A percentile compares a stretch with the other conserved stretches of the same genome.
Evolutionary conservation across 139 green algal species (phyloP).

Genomic region (Mesostigma viride): DNA sequence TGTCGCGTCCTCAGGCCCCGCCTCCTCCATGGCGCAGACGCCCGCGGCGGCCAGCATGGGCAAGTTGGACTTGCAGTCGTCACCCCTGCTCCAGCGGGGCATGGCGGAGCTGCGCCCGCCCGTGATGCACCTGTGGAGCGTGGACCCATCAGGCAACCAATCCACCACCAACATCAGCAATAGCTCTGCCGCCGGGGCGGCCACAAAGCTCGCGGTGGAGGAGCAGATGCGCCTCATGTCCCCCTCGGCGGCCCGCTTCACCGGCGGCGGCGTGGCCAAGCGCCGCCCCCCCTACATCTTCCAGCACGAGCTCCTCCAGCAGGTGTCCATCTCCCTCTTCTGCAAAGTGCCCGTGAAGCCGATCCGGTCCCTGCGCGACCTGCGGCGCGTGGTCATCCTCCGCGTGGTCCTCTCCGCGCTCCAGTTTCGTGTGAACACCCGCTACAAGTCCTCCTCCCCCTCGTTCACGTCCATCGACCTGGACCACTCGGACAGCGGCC

Average conservation of each 20-base stretch:
- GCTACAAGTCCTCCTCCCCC: conserved; percentile 46
- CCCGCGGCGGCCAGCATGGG: too few relatives aligned
- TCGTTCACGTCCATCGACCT: conserved; percentile 82
- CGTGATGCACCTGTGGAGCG: conserved; percentile 76
- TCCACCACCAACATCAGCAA: too few relatives aligned
- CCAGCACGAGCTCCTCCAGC: conserved; percentile 83
- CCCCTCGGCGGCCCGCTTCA: too few relatives aligned
- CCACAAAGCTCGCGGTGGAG: too few relatives aligned
- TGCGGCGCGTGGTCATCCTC: conserved; percentile 63
- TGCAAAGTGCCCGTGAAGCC: conserved; percentile 79
- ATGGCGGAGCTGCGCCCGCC: conserved; percentile 81
- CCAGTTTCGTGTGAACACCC: conserved; percentile 77
- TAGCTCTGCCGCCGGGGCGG: too few relatives aligned
- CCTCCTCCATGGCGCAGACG: too few relatives aligned
- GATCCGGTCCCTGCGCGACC: conserved; percentile 56
- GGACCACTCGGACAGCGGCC: conserved; percentile 71
- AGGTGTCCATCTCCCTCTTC: conserved; percentile 90
- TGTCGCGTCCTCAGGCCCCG: too few relatives aligned
- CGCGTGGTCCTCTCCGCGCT: conserved; percentile 81
- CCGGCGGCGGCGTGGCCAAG: too few relatives aligned
- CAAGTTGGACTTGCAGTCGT: too few relatives aligned
- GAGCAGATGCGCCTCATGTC: too few relatives aligned
- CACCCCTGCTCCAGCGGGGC: too few relatives aligned
- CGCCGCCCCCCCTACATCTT: conserved; percentile 62
- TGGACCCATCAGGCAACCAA: too few relatives aligned